Conservation (phyloP, 2,329 filamentous ascomycete species). For the Dothistroma pini region DNA sequence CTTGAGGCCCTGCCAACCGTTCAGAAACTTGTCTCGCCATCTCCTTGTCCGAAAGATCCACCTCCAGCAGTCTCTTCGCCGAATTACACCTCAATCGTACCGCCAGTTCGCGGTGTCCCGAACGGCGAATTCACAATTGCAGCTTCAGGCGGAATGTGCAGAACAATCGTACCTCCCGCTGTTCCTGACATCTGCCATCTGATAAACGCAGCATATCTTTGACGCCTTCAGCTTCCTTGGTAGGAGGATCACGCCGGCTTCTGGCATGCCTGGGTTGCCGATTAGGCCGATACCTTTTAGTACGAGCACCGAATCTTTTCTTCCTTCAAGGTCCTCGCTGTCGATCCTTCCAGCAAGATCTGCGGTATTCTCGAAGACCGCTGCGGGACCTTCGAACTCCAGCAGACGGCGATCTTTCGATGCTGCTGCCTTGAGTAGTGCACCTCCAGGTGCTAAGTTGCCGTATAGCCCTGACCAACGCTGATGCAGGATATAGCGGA, state of each 20-base stretch:
- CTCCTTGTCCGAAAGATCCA: constrained; percentile 43
- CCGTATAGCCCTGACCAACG: constrained; percentile 46
- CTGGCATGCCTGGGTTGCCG: constrained; percentile 53
- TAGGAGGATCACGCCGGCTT: constrained; percentile 51
- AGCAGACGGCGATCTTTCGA: constrained; percentile 47
- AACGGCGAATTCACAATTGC: constrained; percentile 47
- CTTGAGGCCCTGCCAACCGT: constrained; percentile 27
- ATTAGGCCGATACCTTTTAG: constrained; percentile 50
- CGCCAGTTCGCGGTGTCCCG: constrained; percentile 48
- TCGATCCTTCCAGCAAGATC: constrained; percentile 49
- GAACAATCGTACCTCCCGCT: constrained; percentile 52
- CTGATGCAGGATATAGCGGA: constrained; percentile 45
- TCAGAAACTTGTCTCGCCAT: constrained; percentile 39
- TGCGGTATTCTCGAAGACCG: constrained; percentile 48
- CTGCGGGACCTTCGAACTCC: constrained; percentile 43
- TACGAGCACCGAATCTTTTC: constrained; percentile 45
- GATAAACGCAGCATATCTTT: constrained; percentile 53
- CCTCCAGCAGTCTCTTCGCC: constrained; percentile 39
- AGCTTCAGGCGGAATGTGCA: constrained; percentile 54
- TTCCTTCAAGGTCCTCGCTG: constrained; percentile 43
- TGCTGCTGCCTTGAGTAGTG: constrained; percentile 50
- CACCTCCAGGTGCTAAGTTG: constrained; percentile 49
- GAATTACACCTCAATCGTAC: constrained; percentile 48
- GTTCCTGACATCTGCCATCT: constrained; percentile 56
- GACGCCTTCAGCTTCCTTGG: constrained; percentile 50